These are phyloP conservation scores for Colletotrichum agaves DNA, from an alignment of 2,329 filamentous ascomycete species.

Conservation along the genomic window DNA sequence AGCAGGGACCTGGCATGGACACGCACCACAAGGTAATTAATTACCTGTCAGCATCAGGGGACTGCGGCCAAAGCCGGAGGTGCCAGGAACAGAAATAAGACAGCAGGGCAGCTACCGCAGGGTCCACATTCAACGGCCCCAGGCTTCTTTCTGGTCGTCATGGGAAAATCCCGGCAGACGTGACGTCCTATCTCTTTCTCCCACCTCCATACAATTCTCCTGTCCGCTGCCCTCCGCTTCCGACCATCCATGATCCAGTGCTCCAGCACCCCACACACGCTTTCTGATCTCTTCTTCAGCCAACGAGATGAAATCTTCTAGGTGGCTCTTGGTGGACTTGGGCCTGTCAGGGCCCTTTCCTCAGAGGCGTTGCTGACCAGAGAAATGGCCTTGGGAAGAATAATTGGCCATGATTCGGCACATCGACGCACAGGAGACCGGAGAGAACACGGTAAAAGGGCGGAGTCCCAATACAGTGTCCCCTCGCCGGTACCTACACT, in stretches of 20 bases:
- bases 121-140: background rate
- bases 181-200: background rate
- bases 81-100: background rate
- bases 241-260: slow-evolving; percentile 1
- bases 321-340: slow-evolving; percentile 13
- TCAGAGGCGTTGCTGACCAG: slow-evolving; percentile 21
- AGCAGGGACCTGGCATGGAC: no score
- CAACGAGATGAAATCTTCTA: slow-evolving; percentile 28
- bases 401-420: background rate
- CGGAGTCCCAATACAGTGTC: slow-evolving; percentile 13
- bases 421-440: background rate
- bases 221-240: slow-evolving; percentile 11
- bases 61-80: background rate
- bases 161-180: slow-evolving; percentile 12
- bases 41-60: background rate
- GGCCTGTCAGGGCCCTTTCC: slow-evolving; percentile 15
- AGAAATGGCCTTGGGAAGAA: background rate
- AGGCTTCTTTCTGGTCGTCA: background rate
- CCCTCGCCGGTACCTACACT: background rate
- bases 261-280: slow-evolving; percentile 20
- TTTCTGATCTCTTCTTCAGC: background rate
- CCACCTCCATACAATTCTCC: background rate
- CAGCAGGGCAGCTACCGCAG: slow-evolving; percentile 4
- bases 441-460: slow-evolving; percentile 18
- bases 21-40: no score